These are phyloP conservation scores for Funneliformis caledonium DNA, from an alignment of 371 early-diverging fungal genomes.

Conservation along the genomic window DNA sequence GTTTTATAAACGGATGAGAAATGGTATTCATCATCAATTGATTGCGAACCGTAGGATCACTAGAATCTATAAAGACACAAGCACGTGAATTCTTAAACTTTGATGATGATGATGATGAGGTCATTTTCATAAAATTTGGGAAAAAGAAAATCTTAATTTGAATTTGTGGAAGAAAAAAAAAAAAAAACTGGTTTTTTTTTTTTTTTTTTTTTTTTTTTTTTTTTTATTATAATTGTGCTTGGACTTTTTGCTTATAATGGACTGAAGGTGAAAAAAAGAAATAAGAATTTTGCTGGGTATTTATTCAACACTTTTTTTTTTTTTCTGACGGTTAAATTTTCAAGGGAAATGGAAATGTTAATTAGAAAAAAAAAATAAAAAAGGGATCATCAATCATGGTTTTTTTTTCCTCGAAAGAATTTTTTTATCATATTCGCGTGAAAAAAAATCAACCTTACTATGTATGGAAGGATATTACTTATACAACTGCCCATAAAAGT, in stretches of 20 bases:
- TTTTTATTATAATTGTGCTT: not conserved
- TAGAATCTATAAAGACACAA: constrained; percentile 29
- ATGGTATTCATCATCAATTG: not conserved
- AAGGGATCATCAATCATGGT: not conserved
- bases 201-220: no score
- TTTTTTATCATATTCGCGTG: no score
- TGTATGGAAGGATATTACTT: no score
- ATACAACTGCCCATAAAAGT: no score
- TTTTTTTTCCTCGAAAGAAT: no score
- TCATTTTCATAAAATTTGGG: no score
- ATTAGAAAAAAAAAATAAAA: not conserved
- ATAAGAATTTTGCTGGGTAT: not conserved
- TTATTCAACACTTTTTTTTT: not conserved
- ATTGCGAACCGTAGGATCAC: not conserved
- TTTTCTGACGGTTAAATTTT: not conserved
- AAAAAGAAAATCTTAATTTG: not conserved
- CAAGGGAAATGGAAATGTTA: not conserved
- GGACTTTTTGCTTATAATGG: not conserved
- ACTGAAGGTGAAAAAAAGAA: not conserved
- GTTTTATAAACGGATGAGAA: not conserved
- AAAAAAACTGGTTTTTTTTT: no score
- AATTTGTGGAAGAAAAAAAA: not conserved
- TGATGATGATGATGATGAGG: not conserved
- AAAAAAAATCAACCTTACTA: no score
- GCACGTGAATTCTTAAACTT: not conserved